Conservation (phyloP, 1,284 basidiomycete species). For the Moesziomyces sp. region DNA sequence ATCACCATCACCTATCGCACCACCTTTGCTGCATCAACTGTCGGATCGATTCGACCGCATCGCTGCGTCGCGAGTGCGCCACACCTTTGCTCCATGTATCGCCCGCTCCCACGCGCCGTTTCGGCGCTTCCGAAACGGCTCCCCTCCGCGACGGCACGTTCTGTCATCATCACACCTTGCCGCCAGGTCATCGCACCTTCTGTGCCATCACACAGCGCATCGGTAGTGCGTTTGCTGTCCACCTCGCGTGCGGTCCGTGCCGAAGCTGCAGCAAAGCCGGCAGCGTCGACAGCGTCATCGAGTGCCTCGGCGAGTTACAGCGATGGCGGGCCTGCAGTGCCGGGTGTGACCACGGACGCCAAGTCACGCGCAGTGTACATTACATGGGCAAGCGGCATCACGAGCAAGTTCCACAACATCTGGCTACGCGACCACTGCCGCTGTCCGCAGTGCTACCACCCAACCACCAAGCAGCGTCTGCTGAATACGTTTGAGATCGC, state of each 20-base stretch:
- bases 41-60: neutral
- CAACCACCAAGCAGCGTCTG: conserved; percentile 87
- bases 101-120: conserved; percentile 19
- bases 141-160: conserved; percentile 2
- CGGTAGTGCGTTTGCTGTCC: conserved; percentile 6
- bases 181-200: neutral
- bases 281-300: conserved; percentile 4
- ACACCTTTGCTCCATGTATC: conserved; percentile 18
- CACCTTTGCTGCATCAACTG: neutral
- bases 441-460: conserved; percentile 86
- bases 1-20: too few relatives aligned
- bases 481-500: conserved; percentile 89
- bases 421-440: conserved; percentile 89
- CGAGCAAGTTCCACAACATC: conserved; percentile 72
- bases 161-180: conserved; percentile 12
- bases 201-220: too few relatives aligned
- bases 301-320: conserved; percentile 16
- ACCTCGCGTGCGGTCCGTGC: conserved; percentile 3
- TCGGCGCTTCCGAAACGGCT: conserved; percentile 25
- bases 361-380: conserved; percentile 31
- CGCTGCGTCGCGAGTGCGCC: neutral
- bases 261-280: conserved; percentile 10
- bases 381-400: conserved; percentile 49
- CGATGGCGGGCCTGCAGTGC: conserved; percentile 23
- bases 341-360: conserved; percentile 28